These are phyloP conservation scores for Jaapia argillacea DNA, from an alignment of 768 basidiomycete genomes.

Conservation along the genomic window DNA sequence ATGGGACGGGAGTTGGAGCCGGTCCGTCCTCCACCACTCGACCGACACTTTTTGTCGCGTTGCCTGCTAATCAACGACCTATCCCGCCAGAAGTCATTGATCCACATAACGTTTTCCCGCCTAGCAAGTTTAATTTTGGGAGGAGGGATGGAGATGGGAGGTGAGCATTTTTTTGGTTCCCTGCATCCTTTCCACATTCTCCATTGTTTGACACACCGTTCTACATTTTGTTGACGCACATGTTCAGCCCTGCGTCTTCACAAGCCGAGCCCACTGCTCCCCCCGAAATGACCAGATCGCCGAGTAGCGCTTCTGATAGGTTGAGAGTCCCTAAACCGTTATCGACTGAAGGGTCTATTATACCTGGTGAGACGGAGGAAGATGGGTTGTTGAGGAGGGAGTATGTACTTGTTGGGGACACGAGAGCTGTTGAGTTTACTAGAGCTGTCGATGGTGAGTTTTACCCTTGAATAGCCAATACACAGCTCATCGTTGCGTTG, in stretches of 20 bases:
- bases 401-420: constrained; percentile 92
- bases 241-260: too few relatives aligned
- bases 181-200: neutral
- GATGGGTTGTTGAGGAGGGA: constrained; percentile 74
- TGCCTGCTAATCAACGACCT: constrained; percentile 29
- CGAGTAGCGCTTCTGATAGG: too few relatives aligned
- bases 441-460: constrained; percentile 79
- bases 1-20: neutral
- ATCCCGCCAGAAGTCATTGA: constrained; percentile 78
- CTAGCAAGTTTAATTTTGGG: constrained; percentile 69
- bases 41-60: too few relatives aligned
- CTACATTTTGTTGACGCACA: too few relatives aligned
- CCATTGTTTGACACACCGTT: neutral
- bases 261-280: too few relatives aligned
- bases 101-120: constrained; percentile 72
- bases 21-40: too few relatives aligned
- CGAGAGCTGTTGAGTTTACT: constrained; percentile 85
- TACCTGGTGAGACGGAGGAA: constrained; percentile 79
- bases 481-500: neutral
- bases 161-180: neutral
- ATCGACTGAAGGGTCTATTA: constrained; percentile 53
- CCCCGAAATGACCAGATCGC: too few relatives aligned
- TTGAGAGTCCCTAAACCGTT: too few relatives aligned
- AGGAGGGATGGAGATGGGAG: constrained; percentile 17
- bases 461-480: neutral